These are phyloP conservation scores for Schizophyllum amplum DNA, from an alignment of 1,284 basidiomycete genomes.

Conservation along the genomic window DNA sequence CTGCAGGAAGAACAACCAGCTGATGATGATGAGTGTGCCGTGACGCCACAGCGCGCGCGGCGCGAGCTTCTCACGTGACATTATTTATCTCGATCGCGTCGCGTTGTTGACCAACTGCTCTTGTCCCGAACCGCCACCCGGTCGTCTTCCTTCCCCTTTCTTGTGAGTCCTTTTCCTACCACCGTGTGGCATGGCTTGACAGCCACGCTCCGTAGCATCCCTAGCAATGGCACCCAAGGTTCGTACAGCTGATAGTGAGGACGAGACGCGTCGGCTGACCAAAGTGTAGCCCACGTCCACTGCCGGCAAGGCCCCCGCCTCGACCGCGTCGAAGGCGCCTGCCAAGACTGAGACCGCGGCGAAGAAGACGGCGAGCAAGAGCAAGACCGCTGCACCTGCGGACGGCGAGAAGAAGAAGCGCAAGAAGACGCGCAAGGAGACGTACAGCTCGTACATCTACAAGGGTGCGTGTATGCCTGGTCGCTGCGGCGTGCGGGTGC, in stretches of 20 bases:
- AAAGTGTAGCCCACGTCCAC: slow-evolving; percentile 54
- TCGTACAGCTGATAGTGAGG: background rate
- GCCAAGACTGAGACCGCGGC: slow-evolving; percentile 54
- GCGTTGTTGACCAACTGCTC: background rate
- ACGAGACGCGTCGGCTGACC: background rate
- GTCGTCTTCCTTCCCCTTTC: background rate
- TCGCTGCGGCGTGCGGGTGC: slow-evolving; percentile 7
- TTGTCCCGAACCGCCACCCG: background rate
- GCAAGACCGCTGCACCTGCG: slow-evolving; percentile 44
- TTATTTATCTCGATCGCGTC: background rate
- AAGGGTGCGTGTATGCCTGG: slow-evolving; percentile 47
- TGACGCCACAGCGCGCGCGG: background rate
- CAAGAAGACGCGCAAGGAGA: slow-evolving; percentile 81
- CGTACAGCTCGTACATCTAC: slow-evolving; percentile 89
- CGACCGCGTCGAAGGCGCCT: slow-evolving; percentile 47
- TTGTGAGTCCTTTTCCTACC: background rate
- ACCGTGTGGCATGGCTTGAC: background rate
- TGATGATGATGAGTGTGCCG: no score
- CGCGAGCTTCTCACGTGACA: background rate
- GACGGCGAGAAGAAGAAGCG: slow-evolving; percentile 81
- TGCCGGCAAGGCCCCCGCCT: slow-evolving; percentile 68
- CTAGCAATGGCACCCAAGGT: background rate
- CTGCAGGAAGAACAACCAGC: no score
- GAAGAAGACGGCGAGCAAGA: slow-evolving; percentile 30
- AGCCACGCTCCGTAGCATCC: background rate